Conservation (phyloP, 768 basidiomycete genomes). For the Phanerochaete carnosa region DNA sequence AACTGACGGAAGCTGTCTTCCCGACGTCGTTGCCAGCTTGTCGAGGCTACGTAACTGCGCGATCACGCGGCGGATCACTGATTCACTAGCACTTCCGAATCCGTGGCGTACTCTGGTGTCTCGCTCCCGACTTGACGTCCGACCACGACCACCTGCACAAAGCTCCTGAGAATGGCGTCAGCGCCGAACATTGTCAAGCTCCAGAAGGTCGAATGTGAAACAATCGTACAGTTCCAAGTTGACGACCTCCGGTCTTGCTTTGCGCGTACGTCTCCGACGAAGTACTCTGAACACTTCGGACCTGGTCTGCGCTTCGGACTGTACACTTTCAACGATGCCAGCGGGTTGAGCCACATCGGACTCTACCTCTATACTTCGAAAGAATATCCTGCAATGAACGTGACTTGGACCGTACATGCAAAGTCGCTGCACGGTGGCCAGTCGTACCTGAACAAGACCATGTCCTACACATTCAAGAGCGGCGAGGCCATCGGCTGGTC, state of each 20-base stretch:
- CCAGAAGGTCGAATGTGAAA: slow-evolving; percentile 7
- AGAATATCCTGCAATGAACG: not conserved
- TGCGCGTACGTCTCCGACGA: not conserved
- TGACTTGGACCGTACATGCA: not conserved
- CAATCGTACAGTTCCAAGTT: slow-evolving; percentile 9
- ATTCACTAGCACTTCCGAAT: not conserved
- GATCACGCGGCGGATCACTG: not conserved
- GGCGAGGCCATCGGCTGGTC: slow-evolving; percentile 8
- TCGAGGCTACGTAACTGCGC: not conserved
- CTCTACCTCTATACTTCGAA: slow-evolving; percentile 7
- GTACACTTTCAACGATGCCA: not conserved
- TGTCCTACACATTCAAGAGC: slow-evolving; percentile 3
- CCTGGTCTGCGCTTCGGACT: slow-evolving; percentile 5
- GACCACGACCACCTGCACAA: not conserved
- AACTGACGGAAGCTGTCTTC: too few relatives aligned
- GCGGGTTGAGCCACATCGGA: not conserved
- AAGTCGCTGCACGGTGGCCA: not conserved
- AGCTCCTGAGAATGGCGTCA: not conserved
- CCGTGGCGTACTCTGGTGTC: not conserved
- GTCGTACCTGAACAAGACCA: not conserved
- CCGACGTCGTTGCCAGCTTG: too few relatives aligned
- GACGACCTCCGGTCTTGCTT: slow-evolving; percentile 11
- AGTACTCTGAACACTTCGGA: slow-evolving; percentile 4
- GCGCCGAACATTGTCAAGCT: not conserved
- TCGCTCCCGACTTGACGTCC: not conserved